These are phyloP conservation scores for Deinandra increscens DNA, from an alignment of 129 eudicot species.

Conservation along the genomic window DNA sequence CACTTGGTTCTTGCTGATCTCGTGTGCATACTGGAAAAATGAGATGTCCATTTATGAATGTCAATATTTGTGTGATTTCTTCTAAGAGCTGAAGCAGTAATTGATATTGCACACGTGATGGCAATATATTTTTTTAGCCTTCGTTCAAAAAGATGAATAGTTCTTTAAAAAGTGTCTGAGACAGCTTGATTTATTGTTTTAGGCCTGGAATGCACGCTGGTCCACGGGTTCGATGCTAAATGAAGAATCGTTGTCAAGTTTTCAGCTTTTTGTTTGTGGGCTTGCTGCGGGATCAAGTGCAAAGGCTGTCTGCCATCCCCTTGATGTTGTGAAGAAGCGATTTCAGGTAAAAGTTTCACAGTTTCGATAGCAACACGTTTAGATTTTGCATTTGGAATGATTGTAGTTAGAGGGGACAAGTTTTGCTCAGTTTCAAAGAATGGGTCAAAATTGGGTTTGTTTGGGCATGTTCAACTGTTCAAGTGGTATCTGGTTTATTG, in stretches of 20 bases:
- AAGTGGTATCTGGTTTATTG: not conserved
- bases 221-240: conserved; percentile 22
- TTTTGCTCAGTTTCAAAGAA: not conserved
- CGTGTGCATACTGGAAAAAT: not conserved
- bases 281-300: conserved; percentile 88
- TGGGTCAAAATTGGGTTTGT: not conserved
- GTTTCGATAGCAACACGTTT: not conserved
- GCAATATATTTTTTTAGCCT: not conserved
- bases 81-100: not conserved
- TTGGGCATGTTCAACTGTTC: not conserved
- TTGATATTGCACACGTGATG: not conserved
- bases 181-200: not conserved
- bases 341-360: conserved; percentile 61
- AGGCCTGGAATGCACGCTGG: conserved; percentile 63
- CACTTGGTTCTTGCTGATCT: not conserved
- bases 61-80: not conserved
- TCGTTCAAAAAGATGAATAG: not conserved
- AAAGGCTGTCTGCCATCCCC: conserved; percentile 92
- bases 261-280: conserved; percentile 86
- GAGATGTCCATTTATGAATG: not conserved
- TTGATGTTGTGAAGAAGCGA: conserved; percentile 95
- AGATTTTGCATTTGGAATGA: not conserved
- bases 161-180: not conserved
- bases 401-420: not conserved
- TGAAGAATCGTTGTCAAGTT: conserved; percentile 61